A percentile compares a stretch with the other conserved stretches of the same genome.
These are phyloP conservation scores for Sporothrix schenckii DNA, from an alignment of 2,329 filamentous ascomycete genomes.

Conservation along the genomic window DNA sequence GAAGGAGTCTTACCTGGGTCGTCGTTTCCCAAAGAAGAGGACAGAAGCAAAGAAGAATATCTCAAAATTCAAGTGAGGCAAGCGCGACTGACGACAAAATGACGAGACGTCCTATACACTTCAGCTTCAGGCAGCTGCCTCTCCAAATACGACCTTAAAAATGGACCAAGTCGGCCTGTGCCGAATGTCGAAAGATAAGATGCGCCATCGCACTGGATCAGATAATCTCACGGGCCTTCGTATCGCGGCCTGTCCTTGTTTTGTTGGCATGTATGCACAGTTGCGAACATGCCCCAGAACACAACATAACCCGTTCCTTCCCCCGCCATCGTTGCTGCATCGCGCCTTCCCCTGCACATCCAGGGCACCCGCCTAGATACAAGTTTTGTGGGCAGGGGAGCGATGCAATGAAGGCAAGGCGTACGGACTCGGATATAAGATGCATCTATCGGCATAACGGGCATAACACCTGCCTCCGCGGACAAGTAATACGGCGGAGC, in stretches of 20 bases:
- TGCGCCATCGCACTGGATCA: conserved; percentile 17
- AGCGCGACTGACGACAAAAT: background rate
- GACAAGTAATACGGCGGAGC: background rate
- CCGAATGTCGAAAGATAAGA: conserved; percentile 22
- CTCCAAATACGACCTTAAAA: conserved; percentile 7
- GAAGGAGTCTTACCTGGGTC: background rate
- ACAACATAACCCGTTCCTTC: background rate
- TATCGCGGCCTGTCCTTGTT: conserved; percentile 3
- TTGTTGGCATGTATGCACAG: background rate
- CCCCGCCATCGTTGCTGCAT: conserved; percentile 11
- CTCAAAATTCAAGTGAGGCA: background rate
- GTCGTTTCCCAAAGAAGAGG: background rate
- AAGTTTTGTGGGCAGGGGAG: background rate
- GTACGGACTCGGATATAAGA: conserved; percentile 1
- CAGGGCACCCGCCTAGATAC: background rate
- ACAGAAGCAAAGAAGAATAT: background rate
- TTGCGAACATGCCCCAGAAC: background rate
- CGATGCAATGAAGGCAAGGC: background rate
- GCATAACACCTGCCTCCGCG: conserved; percentile 12
- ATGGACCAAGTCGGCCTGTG: background rate
- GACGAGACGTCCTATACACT: background rate
- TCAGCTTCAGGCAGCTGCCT: background rate
- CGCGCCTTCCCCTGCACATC: background rate
- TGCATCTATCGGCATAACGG: background rate
- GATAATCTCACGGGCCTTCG: background rate